Evolutionary conservation across 2,329 filamentous ascomycete genomes (phyloP), one percentile per base, ranked within the genome.

Genomic region (Cadophora luteo-olivacea): DNA sequence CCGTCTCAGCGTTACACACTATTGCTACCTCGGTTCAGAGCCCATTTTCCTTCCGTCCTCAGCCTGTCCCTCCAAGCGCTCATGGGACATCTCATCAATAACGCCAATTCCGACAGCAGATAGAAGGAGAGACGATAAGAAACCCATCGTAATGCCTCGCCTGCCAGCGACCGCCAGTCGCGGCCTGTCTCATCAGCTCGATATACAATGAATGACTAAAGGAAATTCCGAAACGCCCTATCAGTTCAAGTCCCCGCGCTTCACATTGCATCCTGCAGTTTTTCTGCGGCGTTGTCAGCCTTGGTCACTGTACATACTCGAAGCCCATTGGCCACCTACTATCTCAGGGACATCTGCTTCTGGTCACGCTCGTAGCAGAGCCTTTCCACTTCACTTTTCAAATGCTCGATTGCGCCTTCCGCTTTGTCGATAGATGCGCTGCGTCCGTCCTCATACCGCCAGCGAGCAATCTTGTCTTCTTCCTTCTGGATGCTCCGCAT

Each of bases 401-500:
- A 86, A 67, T 89, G 86, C 57, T 81, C 78, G 79, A 95, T 92
- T 75, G 94, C 92, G 65, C 82, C 81, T 72, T 90, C 11, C 9
- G 70, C 54, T 36, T 68, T 66, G 6, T 65, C 65, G 57, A 72
- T 72, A 1, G 70, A 72, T 29, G 65, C 61, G 33, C 22, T 62
- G 29, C 70, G 67, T 14, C 62, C 49, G 12, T 38, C 41, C 55
- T 67, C 64, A 2, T 41, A 6, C 36, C 85, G 84, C 94, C 94
- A 97, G 69, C 94, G 90, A 73, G 85, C 82, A 77, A 97, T 87
- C 76, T 94, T 91, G 67, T 89, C 87, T 58, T 85, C 79, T 84
- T 97, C 92, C 81, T 93, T 93, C 77, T 84, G 84, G 77, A 89
- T 87, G 72, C 92, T 89, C 66, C 93, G 89, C 77, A 87, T 82